These are phyloP conservation scores for Keqinozyma sinolaborantium DNA, from an alignment of 1,139 yeast species.

Conservation along the genomic window DNA sequence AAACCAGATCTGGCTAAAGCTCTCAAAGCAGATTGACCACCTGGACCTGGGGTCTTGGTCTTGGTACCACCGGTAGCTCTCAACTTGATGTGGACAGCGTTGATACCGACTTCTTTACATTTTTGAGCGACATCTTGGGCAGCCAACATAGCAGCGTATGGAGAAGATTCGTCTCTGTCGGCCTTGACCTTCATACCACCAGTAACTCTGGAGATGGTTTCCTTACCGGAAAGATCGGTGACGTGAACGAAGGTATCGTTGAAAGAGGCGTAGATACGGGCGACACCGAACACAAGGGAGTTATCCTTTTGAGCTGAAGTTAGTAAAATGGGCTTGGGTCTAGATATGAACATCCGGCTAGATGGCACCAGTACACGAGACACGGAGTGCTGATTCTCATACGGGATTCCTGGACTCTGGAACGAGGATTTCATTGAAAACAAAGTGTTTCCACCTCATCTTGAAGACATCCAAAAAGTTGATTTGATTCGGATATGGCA, in stretches of 20 bases:
- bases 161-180: slow-evolving; percentile 99
- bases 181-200: slow-evolving; percentile 99
- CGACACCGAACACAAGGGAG: slow-evolving; percentile 99
- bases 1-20: slow-evolving; percentile 99
- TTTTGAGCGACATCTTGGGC: slow-evolving; percentile 99
- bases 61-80: slow-evolving; percentile 99
- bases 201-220: slow-evolving; percentile 99
- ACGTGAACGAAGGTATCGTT: slow-evolving; percentile 99
- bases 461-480: slow-evolving; percentile 1
- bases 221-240: slow-evolving; percentile 99
- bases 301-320: slow-evolving; percentile 28
- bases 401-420: background rate
- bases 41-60: slow-evolving; percentile 99
- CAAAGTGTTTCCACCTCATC: background rate
- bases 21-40: slow-evolving; percentile 99
- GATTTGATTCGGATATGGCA: background rate
- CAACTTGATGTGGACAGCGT: slow-evolving; percentile 98
- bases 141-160: slow-evolving; percentile 99
- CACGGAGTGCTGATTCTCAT: background rate
- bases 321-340: slow-evolving; percentile 9
- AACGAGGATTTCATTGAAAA: slow-evolving; percentile 1
- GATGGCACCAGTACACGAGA: background rate
- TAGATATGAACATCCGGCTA: background rate
- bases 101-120: slow-evolving; percentile 99
- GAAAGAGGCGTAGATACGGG: slow-evolving; percentile 99